phyloP scores from a whole-genome alignment of 2,329 filamentous ascomycete genomes.

The Calonectria pteridis region DNA sequence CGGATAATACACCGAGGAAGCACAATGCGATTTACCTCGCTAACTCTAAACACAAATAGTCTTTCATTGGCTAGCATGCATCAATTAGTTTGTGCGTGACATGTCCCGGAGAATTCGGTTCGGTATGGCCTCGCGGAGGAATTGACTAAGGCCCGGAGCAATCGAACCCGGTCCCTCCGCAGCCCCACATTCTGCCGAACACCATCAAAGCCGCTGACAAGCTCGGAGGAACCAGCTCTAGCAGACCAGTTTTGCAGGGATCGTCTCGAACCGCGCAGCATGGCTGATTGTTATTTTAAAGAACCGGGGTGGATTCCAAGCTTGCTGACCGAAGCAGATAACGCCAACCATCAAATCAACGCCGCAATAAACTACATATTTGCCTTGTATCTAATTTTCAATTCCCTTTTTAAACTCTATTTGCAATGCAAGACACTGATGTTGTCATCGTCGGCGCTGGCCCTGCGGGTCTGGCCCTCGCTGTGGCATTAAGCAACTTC shows the following conservation, averaged over 20 bases:
- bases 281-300: background rate
- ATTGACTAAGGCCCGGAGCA: background rate
- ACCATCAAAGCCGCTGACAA: background rate
- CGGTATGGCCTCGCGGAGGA: background rate
- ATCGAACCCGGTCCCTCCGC: background rate
- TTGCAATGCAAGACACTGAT: background rate
- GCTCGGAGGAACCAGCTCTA: background rate
- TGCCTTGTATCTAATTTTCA: background rate
- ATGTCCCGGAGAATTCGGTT: background rate
- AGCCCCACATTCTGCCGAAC: background rate
- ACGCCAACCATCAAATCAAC: background rate
- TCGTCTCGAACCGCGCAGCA: background rate
- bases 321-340: background rate
- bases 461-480: conserved; percentile 5
- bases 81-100: no score
- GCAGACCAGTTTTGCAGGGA: background rate
- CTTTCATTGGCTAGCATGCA: background rate
- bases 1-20: background rate
- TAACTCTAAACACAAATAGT: no score
- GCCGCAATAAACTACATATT: background rate
- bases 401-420: background rate
- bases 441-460: conserved; percentile 14
- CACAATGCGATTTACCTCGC: background rate
- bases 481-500: background rate
- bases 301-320: background rate